Conservation (phyloP, 2,329 filamentous ascomycete genomes). For the Fusarium neocosmosporiellum region DNA sequence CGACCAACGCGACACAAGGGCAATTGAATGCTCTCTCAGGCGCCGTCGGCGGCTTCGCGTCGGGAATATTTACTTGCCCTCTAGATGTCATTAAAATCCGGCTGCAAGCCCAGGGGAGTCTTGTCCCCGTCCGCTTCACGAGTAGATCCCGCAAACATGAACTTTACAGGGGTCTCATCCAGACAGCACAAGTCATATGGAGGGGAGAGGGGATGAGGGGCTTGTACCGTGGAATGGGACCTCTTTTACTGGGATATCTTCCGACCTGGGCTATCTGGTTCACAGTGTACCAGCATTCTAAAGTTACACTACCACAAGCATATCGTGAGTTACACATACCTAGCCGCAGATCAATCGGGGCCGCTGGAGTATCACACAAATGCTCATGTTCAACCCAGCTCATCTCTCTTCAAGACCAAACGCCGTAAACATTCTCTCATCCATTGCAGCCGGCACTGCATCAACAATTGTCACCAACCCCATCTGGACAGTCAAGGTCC, state of each 20-base stretch:
- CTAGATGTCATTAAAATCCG: slow-evolving; percentile 99
- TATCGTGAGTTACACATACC: slow-evolving; percentile 60
- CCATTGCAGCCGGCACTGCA: slow-evolving; percentile 87
- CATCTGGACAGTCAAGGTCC: slow-evolving; percentile 99
- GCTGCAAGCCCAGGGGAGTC: slow-evolving; percentile 91
- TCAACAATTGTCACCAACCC: slow-evolving; percentile 94
- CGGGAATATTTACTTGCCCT: slow-evolving; percentile 92
- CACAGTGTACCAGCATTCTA: slow-evolving; percentile 91
- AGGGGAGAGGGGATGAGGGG: slow-evolving; percentile 86
- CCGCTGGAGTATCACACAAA: not conserved
- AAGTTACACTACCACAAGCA: slow-evolving; percentile 74
- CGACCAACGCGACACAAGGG: slow-evolving; percentile 64
- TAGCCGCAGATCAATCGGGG: not conserved
- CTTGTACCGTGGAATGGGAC: slow-evolving; percentile 91
- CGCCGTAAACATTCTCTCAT: slow-evolving; percentile 80
- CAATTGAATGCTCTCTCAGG: slow-evolving; percentile 86
- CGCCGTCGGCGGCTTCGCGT: slow-evolving; percentile 88
- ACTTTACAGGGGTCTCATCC: slow-evolving; percentile 86
- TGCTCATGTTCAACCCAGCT: slow-evolving; percentile 66
- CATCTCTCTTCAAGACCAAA: slow-evolving; percentile 41
- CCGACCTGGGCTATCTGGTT: slow-evolving; percentile 99
- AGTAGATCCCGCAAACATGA: slow-evolving; percentile 56
- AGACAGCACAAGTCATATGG: slow-evolving; percentile 87
- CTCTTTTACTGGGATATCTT: slow-evolving; percentile 92
- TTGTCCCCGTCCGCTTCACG: slow-evolving; percentile 63